phyloP scores from a whole-genome alignment of 2,329 filamentous ascomycete genomes.

The Penicillium brasilianum region DNA sequence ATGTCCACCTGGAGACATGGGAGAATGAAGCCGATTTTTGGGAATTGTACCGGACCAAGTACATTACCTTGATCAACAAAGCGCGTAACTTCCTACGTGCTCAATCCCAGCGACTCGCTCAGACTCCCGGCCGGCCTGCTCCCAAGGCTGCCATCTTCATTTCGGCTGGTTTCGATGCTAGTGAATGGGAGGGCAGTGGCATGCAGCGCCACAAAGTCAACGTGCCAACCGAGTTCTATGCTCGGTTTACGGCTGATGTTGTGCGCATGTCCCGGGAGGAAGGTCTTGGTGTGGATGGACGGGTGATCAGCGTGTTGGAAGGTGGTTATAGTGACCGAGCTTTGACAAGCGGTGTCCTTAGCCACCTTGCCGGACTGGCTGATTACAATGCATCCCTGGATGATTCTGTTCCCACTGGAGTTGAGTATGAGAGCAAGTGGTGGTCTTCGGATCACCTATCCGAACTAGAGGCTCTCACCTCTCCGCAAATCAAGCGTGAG shows the following conservation, averaged over 20 bases:
- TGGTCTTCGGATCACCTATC: conserved; percentile 71
- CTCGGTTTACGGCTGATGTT: conserved; percentile 83
- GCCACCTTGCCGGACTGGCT: conserved; percentile 80
- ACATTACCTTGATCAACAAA: conserved; percentile 78
- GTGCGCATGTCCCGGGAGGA: conserved; percentile 81
- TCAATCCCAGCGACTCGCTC: conserved; percentile 70
- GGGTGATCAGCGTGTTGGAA: conserved; percentile 91
- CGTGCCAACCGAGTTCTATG: conserved; percentile 96
- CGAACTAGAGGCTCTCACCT: conserved; percentile 67
- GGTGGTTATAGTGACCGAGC: conserved; percentile 96
- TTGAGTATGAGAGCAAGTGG: conserved; percentile 70
- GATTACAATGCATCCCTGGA: conserved; percentile 53
- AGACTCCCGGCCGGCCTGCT: conserved; percentile 60
- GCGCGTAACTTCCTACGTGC: conserved; percentile 74
- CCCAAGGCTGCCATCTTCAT: conserved; percentile 90
- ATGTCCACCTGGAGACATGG: conserved; percentile 91
- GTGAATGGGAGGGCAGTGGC: conserved; percentile 86
- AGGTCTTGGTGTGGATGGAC: conserved; percentile 75
- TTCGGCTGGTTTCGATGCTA: conserved; percentile 95
- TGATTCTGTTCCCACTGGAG: conserved; percentile 21
- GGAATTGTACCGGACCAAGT: conserved; percentile 80
- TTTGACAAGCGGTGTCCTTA: conserved; percentile 83
- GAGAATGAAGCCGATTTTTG: conserved; percentile 84
- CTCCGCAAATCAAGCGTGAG: conserved; percentile 57
- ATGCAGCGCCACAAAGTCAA: conserved; percentile 98